Base-by-base conservation (phyloP, 2,329 filamentous ascomycete species). In the Venturiaceae sp. region DNA sequence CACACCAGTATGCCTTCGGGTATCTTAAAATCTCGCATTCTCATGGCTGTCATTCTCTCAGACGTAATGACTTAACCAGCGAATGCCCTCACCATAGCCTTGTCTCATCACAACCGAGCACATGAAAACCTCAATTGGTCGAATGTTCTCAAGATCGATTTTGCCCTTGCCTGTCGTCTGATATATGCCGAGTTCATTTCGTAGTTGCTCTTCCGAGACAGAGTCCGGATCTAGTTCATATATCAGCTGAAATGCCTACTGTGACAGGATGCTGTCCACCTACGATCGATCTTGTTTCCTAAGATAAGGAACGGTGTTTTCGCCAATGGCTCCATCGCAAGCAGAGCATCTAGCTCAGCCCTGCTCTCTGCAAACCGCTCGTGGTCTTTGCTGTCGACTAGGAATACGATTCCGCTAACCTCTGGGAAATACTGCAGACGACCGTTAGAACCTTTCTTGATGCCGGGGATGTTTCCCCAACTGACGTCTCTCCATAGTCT, bases 121-220 rank as follows among this genome's bases (percentile, higher is more conserved):
- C 34, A 30, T 74, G 64, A 97, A 97, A 63, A 97, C 84, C 82
- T 99, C 94, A 69, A 97, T 92, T 23, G 92, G 90, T 67, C 92
- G 83, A 74, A 96, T 95, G 34, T 90, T 90, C 79, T 96, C 91
- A 65, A 94, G 81, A 64, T 87, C 89, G 63, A 95, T 86, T 82
- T 95, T 95, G 75, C 91, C 91, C 83, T 96, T 96, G 68, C 92
- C 92, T 62, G 90, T 96, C 58, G 92, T 96, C 77, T 97, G 92
- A 77, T 95, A 97, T 69, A 97, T 77, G 63, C 94, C 94, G 60
- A 99, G 81, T 74, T 92, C 88, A 72, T 94, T 87, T 74, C 94
- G 84, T 70, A 59, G 82, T 78, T 96, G 90, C 68, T 97, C 92
- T 81, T 99, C 94, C 64, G 88, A 92, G 58, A 97, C 86, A 63